Conservation (phyloP, 495 filamentous ascomycete genomes). For the Penicillium paradoxum region DNA sequence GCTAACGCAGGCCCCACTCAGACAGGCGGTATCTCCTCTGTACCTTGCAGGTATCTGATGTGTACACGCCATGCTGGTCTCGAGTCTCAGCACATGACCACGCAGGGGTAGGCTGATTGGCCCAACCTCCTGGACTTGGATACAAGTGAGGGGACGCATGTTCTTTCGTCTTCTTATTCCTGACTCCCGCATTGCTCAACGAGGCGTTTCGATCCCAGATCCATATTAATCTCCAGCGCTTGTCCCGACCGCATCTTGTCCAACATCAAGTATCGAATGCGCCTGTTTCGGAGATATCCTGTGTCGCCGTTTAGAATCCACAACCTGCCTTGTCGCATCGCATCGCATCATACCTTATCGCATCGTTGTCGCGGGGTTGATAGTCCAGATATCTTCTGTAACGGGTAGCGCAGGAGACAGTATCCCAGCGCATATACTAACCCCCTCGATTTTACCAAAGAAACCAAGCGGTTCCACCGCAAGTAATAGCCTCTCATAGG, state of each 20-base stretch:
- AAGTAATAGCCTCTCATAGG: constrained; percentile 7
- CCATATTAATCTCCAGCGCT: constrained; percentile 2
- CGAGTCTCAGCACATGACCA: constrained; percentile 12
- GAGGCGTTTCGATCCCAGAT: constrained; percentile 14
- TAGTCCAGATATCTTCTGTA: constrained; percentile 9
- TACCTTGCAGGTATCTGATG: not conserved
- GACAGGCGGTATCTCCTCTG: not conserved
- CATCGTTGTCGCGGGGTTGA: constrained; percentile 18
- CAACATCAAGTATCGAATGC: constrained; percentile 7
- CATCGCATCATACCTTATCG: constrained; percentile 9
- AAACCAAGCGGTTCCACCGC: not conserved
- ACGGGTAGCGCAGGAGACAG: constrained; percentile 11
- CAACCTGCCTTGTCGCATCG: constrained; percentile 12
- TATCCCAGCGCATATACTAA: constrained; percentile 20
- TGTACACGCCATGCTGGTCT: constrained; percentile 3
- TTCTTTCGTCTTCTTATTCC: constrained; percentile 7
- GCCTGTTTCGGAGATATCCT: constrained; percentile 1
- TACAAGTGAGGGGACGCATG: constrained; percentile 20
- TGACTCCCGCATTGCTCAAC: constrained; percentile 16
- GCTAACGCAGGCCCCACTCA: too few species aligned
- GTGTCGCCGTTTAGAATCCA: not conserved
- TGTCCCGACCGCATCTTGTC: constrained; percentile 6
- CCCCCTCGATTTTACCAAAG: constrained; percentile 3
- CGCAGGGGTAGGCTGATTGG: constrained; percentile 19
- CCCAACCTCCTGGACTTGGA: constrained; percentile 22